A percentile compares a stretch with the other conserved stretches of the same genome.
These are phyloP conservation scores for Colletotrichum musae DNA, from an alignment of 2,329 filamentous ascomycete genomes.

Conservation along the genomic window DNA sequence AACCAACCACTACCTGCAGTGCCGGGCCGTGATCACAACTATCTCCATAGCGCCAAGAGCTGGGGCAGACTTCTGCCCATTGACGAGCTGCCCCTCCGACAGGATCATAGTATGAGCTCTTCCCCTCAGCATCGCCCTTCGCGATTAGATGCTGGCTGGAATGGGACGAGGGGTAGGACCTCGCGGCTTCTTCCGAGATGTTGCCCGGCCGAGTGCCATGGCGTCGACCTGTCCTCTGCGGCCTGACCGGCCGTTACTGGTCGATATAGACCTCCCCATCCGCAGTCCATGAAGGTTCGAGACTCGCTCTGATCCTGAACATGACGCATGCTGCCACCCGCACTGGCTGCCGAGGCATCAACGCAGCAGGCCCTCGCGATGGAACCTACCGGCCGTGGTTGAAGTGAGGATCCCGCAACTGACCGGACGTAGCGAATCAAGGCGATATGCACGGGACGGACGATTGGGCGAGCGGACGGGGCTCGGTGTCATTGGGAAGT, in stretches of 20 bases:
- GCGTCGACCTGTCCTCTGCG: background rate
- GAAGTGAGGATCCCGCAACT: background rate
- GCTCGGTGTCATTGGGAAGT: constrained; percentile 26
- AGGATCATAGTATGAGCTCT: background rate
- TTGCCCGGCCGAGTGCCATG: background rate
- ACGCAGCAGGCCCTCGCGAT: background rate
- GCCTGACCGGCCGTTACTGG: background rate
- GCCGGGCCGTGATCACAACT: background rate
- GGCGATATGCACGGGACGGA: background rate
- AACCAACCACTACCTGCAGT: too few relatives aligned
- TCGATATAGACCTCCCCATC: background rate
- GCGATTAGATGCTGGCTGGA: background rate
- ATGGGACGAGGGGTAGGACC: background rate
- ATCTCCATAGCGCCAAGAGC: background rate
- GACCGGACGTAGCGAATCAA: background rate
- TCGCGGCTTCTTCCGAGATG: constrained; percentile 10
- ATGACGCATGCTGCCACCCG: background rate
- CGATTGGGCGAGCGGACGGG: too few relatives aligned
- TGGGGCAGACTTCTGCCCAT: background rate
- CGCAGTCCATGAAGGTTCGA: background rate
- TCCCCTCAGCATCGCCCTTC: constrained; percentile 2
- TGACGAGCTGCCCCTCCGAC: background rate
- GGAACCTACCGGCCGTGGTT: background rate
- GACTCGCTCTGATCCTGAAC: background rate
- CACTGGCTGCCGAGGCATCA: background rate